Evolutionary conservation across 345 rosid genomes (phyloP), one percentile per base, ranked within the genome.

Genomic region (Diplotaxis tenuifolia): DNA sequence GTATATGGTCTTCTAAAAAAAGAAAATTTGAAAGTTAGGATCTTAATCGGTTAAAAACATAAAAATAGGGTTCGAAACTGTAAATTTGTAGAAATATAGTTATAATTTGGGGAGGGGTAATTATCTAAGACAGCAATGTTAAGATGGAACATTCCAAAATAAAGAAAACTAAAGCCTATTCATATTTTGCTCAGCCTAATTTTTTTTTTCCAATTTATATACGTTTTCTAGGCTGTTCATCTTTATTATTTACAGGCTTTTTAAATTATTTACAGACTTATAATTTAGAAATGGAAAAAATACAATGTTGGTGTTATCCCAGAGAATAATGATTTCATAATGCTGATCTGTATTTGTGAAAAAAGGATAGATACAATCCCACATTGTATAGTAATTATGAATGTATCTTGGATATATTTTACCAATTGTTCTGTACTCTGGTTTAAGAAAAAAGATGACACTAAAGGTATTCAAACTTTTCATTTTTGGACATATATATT

Each of bases 391-490:
- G 64, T 56, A 22, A 56, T 25, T 22, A 72, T 12, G 75, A 63
- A 23, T 62, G 19, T 62, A 52, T 70, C 52, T 18, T 53, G 22
- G 59, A 65, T 20, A 65, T 14, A 14, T 65, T 11, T 31, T 65
- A 57, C 67, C 54, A 16, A 65, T 74, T 42, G 15, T 49, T 32
- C 6, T 50, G 3, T 15, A 27, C 22, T 67, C 72, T 74, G 42
- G 21, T 61, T 62, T 68, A 21, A 60, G 63, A 36, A 61, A 68
- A 16, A 45, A 25, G 10, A 3, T 52, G 49, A 4, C 59, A 62
- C 9, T 62, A 9, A 38, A 75, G 70, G 70, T 69, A 62, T 40
- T 40, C 65, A 40, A 69, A 58, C 53, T 28, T 40, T 42, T 22
- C 21, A 36, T 19, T 53, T 18, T 7, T 68, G 19, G 7, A 32